Percentiles rank a stretch among this genome's conserved stretches.
These are phyloP conservation scores for Skeletonema costatum DNA, from an alignment of 108 stramenopile genomes.

Conservation along the genomic window DNA sequence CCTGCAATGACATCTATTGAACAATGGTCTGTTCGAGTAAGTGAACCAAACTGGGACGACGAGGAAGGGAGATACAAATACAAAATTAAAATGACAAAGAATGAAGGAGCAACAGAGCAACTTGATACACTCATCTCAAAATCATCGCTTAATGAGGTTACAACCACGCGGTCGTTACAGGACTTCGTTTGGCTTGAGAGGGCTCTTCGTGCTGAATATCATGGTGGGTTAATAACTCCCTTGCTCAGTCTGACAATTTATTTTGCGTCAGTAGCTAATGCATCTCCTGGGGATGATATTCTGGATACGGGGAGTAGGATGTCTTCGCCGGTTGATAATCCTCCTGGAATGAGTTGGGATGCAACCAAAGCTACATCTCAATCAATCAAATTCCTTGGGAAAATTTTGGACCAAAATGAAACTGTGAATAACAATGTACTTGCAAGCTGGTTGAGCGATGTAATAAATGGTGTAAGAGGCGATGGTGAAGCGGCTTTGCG, in stretches of 20 bases:
- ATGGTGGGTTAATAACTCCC: constrained; percentile 70
- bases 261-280: constrained; percentile 10
- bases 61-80: constrained; percentile 38
- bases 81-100: constrained; percentile 25
- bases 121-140: not conserved
- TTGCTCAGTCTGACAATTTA: constrained; percentile 58
- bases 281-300: not conserved
- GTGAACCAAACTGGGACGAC: constrained; percentile 35
- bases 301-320: constrained; percentile 15
- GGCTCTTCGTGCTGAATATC: constrained; percentile 69
- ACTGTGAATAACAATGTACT: constrained; percentile 53
- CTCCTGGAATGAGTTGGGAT: constrained; percentile 18
- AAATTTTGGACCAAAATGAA: constrained; percentile 46
- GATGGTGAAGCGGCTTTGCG: constrained; percentile 65
- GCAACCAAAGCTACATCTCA: constrained; percentile 18
- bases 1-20: constrained; percentile 20
- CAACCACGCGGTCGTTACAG: constrained; percentile 60
- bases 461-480: constrained; percentile 79
- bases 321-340: constrained; percentile 16
- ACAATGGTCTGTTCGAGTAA: constrained; percentile 24
- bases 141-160: constrained; percentile 45
- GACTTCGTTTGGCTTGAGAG: constrained; percentile 85
- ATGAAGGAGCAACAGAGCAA: not conserved
- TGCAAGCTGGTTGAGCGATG: constrained; percentile 76
- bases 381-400: constrained; percentile 30